Conservation (phyloP, 2,329 filamentous ascomycete species). For the Hypomyces perniciosus region DNA sequence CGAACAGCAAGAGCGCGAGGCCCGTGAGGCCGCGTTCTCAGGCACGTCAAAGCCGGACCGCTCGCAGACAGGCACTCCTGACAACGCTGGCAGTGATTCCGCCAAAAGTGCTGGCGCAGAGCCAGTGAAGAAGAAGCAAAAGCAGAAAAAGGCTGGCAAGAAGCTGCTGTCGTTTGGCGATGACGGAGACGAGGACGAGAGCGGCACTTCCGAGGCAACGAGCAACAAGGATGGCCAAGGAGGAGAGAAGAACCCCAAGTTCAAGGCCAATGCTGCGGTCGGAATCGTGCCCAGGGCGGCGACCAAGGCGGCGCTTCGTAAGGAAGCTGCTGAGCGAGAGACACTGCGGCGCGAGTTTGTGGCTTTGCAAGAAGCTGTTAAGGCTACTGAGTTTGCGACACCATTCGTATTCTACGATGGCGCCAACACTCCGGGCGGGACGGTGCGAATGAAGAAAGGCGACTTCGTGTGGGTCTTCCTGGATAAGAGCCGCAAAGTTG, state of each 20-base stretch:
- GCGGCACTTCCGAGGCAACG: constrained; percentile 12
- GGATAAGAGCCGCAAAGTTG: constrained; percentile 85
- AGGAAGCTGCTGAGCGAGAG: constrained; percentile 73
- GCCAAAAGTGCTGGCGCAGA: constrained; percentile 17
- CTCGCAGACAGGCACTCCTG: constrained; percentile 43
- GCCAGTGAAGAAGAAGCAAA: constrained; percentile 30
- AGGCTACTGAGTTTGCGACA: constrained; percentile 80
- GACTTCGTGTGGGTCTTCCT: constrained; percentile 91
- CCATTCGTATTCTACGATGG: constrained; percentile 98
- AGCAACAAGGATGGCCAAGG: constrained; percentile 15
- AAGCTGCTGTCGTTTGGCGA: constrained; percentile 58
- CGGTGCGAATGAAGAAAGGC: constrained; percentile 84
- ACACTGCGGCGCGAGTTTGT: constrained; percentile 78
- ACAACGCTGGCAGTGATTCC: constrained; percentile 34
- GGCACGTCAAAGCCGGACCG: constrained; percentile 43
- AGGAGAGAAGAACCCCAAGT: constrained; percentile 35
- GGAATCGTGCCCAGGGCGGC: constrained; percentile 60
- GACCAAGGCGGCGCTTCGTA: constrained; percentile 68
- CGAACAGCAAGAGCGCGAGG: constrained; percentile 81
- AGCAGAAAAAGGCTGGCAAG: constrained; percentile 39
- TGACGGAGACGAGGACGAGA: constrained; percentile 42
- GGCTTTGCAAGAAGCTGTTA: constrained; percentile 75
- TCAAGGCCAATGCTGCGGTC: constrained; percentile 58
- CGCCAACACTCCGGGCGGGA: constrained; percentile 78
- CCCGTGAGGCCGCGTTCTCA: constrained; percentile 53